Evolutionary conservation across 2,329 filamentous ascomycete species (phyloP), one percentile per base, ranked within the genome.

Genomic region (Aspergillus sp.): DNA sequence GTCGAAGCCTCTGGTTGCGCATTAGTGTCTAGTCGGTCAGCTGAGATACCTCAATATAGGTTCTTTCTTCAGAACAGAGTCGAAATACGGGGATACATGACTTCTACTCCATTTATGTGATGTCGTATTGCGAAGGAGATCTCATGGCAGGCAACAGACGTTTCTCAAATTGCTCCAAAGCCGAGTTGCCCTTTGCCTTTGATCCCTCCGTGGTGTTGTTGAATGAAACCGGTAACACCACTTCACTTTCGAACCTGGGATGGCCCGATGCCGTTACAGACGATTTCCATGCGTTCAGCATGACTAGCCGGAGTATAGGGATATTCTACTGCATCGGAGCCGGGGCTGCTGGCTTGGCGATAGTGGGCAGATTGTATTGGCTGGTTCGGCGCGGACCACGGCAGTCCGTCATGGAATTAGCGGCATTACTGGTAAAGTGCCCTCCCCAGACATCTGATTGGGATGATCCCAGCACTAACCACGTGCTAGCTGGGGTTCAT

Each of bases 71-170:
- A 2, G 58, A 64, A 17, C 51, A 84, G 25, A 79, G 81, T 19
- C 71, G 79, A 49, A 72, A 78, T 17, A 73, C 87, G 15, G 83
- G 84, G 39, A 77, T 88, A 38, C 78, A 84, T 43, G 82, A 88
- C 72, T 89, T 85, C 74, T 89, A 89, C 76, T 82, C 80, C 19
- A 78, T 83, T 15, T 85, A 89, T 70, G 69, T 88, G 58, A 81
- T 88, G 74, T 80, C 84, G 71, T 85, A 84, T 75, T 89, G 87
- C 75, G 79, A 81, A 62, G 81, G 81, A 19, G 72, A 65, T 28
- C 78, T 77, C 53, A 62, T 64, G 9, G 70, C 74, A 2, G 70
- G 70, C 7, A 71, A 78, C 41, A 68, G 80, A 62, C 85, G 86
- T 67, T 78, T 86, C 15, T 85, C 81, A 1, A 66, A 70, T 19